Evolutionary conservation across 1,284 basidiomycete genomes (phyloP), one percentile per base, ranked within the genome.

Genomic region (Cutaneotrichosporon mucoides): DNA sequence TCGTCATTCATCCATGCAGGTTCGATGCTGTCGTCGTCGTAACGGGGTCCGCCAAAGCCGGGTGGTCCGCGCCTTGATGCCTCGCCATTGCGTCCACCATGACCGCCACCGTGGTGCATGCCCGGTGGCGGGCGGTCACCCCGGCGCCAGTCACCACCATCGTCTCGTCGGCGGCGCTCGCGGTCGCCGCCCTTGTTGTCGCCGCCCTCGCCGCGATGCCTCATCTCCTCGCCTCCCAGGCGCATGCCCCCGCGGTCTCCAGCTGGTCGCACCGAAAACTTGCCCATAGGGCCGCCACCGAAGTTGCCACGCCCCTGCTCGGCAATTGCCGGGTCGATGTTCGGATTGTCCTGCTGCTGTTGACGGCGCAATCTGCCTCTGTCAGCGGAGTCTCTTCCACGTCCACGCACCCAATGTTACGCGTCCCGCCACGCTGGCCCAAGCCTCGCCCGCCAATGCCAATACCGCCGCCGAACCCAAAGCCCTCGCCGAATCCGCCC

Each of bases 1-100:
- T 52, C 62, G 48, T 77, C 73, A 51, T 71, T 69, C 73, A 77
- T 73, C 75, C 75, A 77, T 8, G 71, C 73, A 1, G 75, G 75
- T 59, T 73, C 68, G n/a, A 59, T 47, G 2, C 51, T 58, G 15
- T 76, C 74, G 7, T 77, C 72, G 34, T 65, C 64, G 54, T 65
- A 61, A 13, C 56, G 43, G 5, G 57, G 55, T 2, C 58, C 56
- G n/a, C 46, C 42, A 35, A 37, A 24, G 33, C 56, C 60, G 8
- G 50, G 52, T 37, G 49, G 49, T 2, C 48, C 48, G 24, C 49
- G 49, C 35, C 46, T 53, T 38, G 56, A 33, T 42, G 62, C 37
- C n/a, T 65, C 59, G 36, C 64, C 59, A 54, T 65, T 63, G 36
- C 53, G 56, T 10, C 35, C 35, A 5, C 40, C 56, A n/a, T 50